These are phyloP conservation scores for Artemisia tridentata DNA, from an alignment of 129 eudicot species.

Conservation along the genomic window DNA sequence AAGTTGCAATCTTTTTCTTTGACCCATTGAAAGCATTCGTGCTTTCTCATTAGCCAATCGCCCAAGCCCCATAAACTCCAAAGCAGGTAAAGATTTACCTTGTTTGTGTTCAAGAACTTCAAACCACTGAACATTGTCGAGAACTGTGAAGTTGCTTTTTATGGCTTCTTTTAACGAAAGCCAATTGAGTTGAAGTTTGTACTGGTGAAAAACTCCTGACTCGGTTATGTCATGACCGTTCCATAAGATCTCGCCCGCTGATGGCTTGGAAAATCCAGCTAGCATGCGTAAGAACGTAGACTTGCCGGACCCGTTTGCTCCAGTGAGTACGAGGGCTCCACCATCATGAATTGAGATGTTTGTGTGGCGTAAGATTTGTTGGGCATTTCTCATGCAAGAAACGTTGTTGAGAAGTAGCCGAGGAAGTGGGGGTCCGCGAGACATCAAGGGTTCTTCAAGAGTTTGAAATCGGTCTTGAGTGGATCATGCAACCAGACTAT, in stretches of 20 bases:
- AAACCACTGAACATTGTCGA: conserved; percentile 89
- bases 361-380: conserved; percentile 87
- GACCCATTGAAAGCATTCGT: conserved; percentile 95
- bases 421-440: conserved; percentile 72
- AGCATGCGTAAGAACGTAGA: conserved; percentile 78
- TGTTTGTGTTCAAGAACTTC: conserved; percentile 85
- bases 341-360: conserved; percentile 86
- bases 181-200: conserved; percentile 95
- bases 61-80: conserved; percentile 94
- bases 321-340: conserved; percentile 79
- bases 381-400: conserved; percentile 98
- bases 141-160: conserved; percentile 68
- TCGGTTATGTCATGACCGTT: conserved; percentile 81
- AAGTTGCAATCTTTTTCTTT: conserved; percentile 83
- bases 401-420: conserved; percentile 81
- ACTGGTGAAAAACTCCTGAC: conserved; percentile 84
- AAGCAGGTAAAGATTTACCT: conserved; percentile 74
- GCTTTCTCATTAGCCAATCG: conserved; percentile 77
- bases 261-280: conserved; percentile 84
- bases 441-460: conserved; percentile 31
- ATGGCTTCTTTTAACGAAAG: conserved; percentile 88
- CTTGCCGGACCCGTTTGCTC: conserved; percentile 94
- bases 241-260: conserved; percentile 89
- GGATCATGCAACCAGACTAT: conserved; percentile 17
- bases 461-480: neutral